Evolutionary conservation across 805 yeast species (phyloP), one percentile per base, ranked within the genome.

Genomic region (Candida chilensis): DNA sequence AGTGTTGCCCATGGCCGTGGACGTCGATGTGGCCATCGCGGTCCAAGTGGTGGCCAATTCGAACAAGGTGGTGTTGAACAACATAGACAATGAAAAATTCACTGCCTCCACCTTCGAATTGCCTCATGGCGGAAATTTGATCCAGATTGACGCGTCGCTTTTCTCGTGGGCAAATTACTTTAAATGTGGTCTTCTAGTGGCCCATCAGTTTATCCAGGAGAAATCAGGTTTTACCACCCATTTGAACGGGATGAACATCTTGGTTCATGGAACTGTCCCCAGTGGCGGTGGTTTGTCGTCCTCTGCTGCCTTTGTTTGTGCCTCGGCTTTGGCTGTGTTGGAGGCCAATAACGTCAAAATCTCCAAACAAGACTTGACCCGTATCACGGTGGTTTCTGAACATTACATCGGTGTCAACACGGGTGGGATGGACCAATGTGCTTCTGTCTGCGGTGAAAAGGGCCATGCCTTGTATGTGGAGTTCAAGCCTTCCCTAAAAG

Each of bases 371-470:
- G 75, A 65, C 34, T 57, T 79, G 35, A 74, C 79, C 13, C 51
- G 56, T 32, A 71, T 78, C 30, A 75, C 86, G 5, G 76, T 74
- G 25, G 72, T 69, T 4, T 71, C 78, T 24, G 87, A 79, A 46
- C 83, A 78, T 51, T 72, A 72, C 32, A 74, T 79, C 21, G 87
- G 87, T 20, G 81, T 79, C 31, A 78, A 75, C 47, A 74, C 78
- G 20, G 88, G 87, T n/a, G 86, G 87, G 24, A 71, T 79, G 81
- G 87, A 79, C 47, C 87, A 79, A 52, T 67, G 79, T 29, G 87
- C 86, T 3, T 71, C 81, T 0, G 64, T 80, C 16, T 77, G 68
- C 39, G 86, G 87, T 14, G 73, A 67, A 42, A 54, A 51, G 25
- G 64, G 61, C 35, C 71, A 78, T 38, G 79, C 78, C 2, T 51